These are phyloP conservation scores for Cryptococcus sp. DNA, from an alignment of 1,284 basidiomycete genomes.

Conservation along the genomic window DNA sequence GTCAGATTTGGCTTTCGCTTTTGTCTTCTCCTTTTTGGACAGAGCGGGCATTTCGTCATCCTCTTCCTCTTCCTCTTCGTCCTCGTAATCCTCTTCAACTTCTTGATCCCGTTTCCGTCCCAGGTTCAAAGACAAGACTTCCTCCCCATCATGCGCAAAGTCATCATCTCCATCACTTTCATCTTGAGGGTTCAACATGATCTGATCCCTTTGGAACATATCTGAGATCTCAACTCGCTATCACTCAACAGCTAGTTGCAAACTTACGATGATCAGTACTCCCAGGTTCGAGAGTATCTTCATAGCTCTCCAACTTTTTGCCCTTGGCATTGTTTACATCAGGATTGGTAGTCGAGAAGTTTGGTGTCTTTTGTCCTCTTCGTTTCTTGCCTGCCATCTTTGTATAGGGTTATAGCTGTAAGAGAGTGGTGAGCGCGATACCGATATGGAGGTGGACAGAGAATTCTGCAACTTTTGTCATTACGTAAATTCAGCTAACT, in stretches of 20 bases:
- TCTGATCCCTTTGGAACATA: conserved; percentile 62
- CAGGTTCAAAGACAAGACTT: conserved; percentile 59
- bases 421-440: too few species aligned
- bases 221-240: conserved; percentile 21
- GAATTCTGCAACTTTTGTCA: neutral
- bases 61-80: conserved; percentile 45
- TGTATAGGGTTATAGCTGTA: too few species aligned
- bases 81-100: conserved; percentile 42
- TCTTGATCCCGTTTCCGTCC: conserved; percentile 36
- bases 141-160: conserved; percentile 52
- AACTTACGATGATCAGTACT: conserved; percentile 49
- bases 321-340: conserved; percentile 17
- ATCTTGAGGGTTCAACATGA: conserved; percentile 64
- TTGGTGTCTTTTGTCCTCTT: conserved; percentile 1
- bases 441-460: too few species aligned
- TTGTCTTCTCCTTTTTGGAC: conserved; percentile 37
- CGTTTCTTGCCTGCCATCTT: conserved; percentile 13
- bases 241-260: neutral
- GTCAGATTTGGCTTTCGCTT: conserved; percentile 48
- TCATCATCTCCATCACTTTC: conserved; percentile 50
- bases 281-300: conserved; percentile 47
- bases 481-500: too few species aligned
- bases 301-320: conserved; percentile 42
- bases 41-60: conserved; percentile 39
- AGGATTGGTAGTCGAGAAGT: conserved; percentile 8